phyloP scores from a whole-genome alignment of 441 rosid species.

The Corymbia citriodora region DNA sequence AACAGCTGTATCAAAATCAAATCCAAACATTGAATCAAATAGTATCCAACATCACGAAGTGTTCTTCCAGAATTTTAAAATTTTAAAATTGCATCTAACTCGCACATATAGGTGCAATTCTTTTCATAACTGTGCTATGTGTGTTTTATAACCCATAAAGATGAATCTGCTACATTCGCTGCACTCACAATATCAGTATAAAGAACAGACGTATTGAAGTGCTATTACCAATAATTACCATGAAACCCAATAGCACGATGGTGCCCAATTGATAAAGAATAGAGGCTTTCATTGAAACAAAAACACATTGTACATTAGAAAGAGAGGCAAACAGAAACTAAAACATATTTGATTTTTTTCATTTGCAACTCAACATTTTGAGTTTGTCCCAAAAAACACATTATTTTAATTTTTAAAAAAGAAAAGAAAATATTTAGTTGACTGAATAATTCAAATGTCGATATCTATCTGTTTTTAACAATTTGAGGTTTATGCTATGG shows the following conservation, averaged over 20 bases:
- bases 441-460: neutral
- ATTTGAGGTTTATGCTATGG: neutral
- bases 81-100: neutral
- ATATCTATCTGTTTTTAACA: neutral
- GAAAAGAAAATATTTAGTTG: neutral
- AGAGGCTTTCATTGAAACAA: neutral
- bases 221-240: neutral
- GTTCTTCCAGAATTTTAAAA: neutral
- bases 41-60: neutral
- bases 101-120: neutral
- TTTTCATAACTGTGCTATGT: neutral
- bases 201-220: neutral
- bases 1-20: slow-evolving; percentile 55
- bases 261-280: neutral
- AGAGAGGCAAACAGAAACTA: neutral
- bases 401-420: neutral
- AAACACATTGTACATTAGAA: neutral
- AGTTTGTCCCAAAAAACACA: neutral
- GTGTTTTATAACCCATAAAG: neutral
- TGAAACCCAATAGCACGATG: neutral
- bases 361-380: neutral
- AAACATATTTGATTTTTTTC: neutral
- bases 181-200: neutral
- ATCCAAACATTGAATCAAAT: slow-evolving; percentile 4
- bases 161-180: neutral